Base-by-base conservation (phyloP, 2,329 filamentous ascomycete species). In the Pseudogymnoascus sp. region DNA sequence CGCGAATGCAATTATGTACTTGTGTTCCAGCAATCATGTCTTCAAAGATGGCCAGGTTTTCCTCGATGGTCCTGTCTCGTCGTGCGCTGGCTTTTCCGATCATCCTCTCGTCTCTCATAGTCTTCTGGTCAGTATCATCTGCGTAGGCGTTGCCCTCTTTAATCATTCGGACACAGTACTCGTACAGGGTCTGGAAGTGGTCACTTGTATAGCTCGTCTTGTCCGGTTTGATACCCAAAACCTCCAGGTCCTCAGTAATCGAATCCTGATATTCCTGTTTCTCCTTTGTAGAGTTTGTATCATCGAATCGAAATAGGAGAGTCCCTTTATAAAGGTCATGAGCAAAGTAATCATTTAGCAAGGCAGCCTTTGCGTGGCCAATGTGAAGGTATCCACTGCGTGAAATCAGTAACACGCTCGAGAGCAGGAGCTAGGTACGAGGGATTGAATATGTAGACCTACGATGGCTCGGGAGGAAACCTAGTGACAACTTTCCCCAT, bases 211-310 rank as follows among this genome's bases (percentile, higher is more conserved):
- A 94, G 13, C 90, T 90, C 64, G 92, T 82, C 67, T 83, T 83
- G 75, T 97, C 93, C 18, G 92, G 90, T 76, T 89, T 89, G 75
- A 99, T 89, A 29, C 92, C 93, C 82, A 99, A 90, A 60, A 97
- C 82, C 59, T 87, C 86, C 58, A 97, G 83, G 75, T 99, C 94
- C 78, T 96, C 88, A 39, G 96, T 80, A 65, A 99, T 97, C 4
- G 92, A 84, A 76, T 97, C 92, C 74, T 97, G 88, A 74, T 88
- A 99, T 78, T 97, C 94, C 74, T 93, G 87, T 79, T 96, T 97
- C 81, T 99, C 94, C 75, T 97, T 97, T 64, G 88, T 87, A 5
- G 94, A 94, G 77, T 99, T 99, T 61, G 94, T 99, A 72, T 99
- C 94, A 73, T 99, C 94, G 71, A 99, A 94, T 64, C 94, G 89